Percentiles rank a stretch among this genome's conserved stretches.
Conservation (phyloP, 306 rosid species). For the Gynostemma pentaphyllum region DNA sequence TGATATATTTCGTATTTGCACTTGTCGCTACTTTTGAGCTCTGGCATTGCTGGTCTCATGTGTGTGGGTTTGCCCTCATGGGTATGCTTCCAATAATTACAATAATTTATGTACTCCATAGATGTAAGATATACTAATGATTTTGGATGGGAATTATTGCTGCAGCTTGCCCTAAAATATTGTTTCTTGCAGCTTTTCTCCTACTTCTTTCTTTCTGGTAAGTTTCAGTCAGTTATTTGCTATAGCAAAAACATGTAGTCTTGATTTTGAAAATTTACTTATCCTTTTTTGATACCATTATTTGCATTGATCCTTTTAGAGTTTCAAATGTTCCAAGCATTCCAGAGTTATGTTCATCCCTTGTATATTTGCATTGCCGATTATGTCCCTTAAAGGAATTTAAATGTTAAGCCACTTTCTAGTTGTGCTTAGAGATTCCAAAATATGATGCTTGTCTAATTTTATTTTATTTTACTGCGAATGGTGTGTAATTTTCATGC, state of each 20-base stretch:
- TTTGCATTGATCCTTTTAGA: background rate
- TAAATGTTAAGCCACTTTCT: constrained; percentile 1
- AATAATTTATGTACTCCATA: constrained; percentile 1
- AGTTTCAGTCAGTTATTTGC: constrained; percentile 7
- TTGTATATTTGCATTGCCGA: background rate
- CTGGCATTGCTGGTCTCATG: constrained; percentile 50
- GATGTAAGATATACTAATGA: constrained; percentile 10
- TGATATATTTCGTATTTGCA: constrained; percentile 38
- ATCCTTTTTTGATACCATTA: background rate
- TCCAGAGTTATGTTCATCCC: background rate
- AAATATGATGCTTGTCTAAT: background rate
- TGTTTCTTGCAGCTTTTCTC: constrained; percentile 55
- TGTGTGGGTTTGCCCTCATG: constrained; percentile 49
- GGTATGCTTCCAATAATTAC: constrained; percentile 32
- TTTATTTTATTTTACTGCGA: constrained; percentile 2
- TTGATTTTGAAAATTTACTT: background rate
- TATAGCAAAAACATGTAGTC: background rate
- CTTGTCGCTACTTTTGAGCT: constrained; percentile 36
- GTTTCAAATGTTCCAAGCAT: background rate
- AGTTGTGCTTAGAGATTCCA: background rate
- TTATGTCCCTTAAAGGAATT: background rate
- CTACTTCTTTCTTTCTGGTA: constrained; percentile 67
- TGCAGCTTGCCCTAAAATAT: constrained; percentile 57
- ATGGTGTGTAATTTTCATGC: constrained; percentile 17
- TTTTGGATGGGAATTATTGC: constrained; percentile 20